These are phyloP conservation scores for Tarenaya hassleriana DNA, from an alignment of 345 rosid genomes.

Conservation along the genomic window DNA sequence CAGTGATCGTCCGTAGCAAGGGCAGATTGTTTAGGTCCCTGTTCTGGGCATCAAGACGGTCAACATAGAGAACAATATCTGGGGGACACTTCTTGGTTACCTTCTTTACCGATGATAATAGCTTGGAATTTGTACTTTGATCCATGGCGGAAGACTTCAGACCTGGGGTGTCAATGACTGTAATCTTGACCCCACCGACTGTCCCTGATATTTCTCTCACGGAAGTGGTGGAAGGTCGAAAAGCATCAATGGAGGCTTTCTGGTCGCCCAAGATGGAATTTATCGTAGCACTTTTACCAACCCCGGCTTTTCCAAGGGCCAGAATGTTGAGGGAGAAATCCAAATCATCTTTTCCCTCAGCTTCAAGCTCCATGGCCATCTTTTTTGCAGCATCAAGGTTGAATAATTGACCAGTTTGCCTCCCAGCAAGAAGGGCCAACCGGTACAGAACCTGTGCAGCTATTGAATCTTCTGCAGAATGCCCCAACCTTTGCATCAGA, in stretches of 20 bases:
- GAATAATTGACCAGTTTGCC: conserved; percentile 59
- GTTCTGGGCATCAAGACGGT: conserved; percentile 61
- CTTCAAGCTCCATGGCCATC: conserved; percentile 66
- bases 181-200: conserved; percentile 48
- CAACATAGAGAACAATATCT: conserved; percentile 77
- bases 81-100: conserved; percentile 61
- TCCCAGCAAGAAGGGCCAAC: conserved; percentile 65
- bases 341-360: conserved; percentile 53
- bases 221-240: conserved; percentile 61
- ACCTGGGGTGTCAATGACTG: conserved; percentile 57
- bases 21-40: conserved; percentile 62
- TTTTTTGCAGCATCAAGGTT: conserved; percentile 76
- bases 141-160: conserved; percentile 55
- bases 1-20: conserved; percentile 52
- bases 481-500: conserved; percentile 73
- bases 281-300: conserved; percentile 90
- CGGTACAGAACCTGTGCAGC: conserved; percentile 81
- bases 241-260: conserved; percentile 61
- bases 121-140: conserved; percentile 45
- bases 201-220: conserved; percentile 64
- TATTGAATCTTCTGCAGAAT: conserved; percentile 69
- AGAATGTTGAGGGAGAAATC: conserved; percentile 65
- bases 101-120: conserved; percentile 48
- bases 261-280: conserved; percentile 81
- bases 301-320: conserved; percentile 89